These are phyloP conservation scores for Penicillium sp. DNA, from an alignment of 2,329 filamentous ascomycete genomes.

Conservation along the genomic window DNA sequence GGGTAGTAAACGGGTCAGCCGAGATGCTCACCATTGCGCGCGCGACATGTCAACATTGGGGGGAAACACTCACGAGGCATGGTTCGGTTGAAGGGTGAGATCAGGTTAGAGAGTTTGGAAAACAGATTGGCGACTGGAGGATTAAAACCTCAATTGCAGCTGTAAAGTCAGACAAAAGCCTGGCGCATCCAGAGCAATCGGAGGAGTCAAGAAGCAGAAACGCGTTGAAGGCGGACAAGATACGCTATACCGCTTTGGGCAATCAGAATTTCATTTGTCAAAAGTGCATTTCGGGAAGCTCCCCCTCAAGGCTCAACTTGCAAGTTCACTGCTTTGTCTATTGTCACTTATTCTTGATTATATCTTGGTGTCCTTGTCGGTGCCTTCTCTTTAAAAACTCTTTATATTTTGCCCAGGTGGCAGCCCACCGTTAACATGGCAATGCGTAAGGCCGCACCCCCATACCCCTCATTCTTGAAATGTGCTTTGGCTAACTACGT, in stretches of 20 bases:
- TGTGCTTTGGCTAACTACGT: conserved; percentile 30
- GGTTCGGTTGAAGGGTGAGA: conserved; percentile 25
- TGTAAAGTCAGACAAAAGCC: background rate
- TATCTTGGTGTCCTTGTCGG: conserved; percentile 7
- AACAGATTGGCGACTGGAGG: conserved; percentile 33
- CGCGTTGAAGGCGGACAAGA: conserved; percentile 25
- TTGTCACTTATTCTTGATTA: conserved; percentile 7
- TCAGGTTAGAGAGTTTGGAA: conserved; percentile 27
- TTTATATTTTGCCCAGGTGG: conserved; percentile 32
- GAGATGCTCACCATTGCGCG: conserved; percentile 6
- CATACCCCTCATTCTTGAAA: conserved; percentile 39
- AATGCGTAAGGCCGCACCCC: conserved; percentile 43
- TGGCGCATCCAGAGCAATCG: conserved; percentile 4
- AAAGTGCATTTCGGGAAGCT: conserved; percentile 36
- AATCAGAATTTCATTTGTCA: conserved; percentile 43
- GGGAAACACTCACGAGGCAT: conserved; percentile 43
- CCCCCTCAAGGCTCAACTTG: conserved; percentile 24
- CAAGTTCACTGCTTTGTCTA: conserved; percentile 8
- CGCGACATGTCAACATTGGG: conserved; percentile 11
- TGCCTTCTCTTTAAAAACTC: conserved; percentile 9
- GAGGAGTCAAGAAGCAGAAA: conserved; percentile 22
- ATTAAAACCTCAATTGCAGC: conserved; percentile 4
- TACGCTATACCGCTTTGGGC: conserved; percentile 38
- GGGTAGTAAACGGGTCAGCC: conserved; percentile 14
- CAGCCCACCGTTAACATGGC: conserved; percentile 46